Percentiles rank a stretch among this genome's conserved stretches.
Evolutionary conservation across 176 grass and related monocot genomes (phyloP).

Genomic region (Hordeum marinum): DNA sequence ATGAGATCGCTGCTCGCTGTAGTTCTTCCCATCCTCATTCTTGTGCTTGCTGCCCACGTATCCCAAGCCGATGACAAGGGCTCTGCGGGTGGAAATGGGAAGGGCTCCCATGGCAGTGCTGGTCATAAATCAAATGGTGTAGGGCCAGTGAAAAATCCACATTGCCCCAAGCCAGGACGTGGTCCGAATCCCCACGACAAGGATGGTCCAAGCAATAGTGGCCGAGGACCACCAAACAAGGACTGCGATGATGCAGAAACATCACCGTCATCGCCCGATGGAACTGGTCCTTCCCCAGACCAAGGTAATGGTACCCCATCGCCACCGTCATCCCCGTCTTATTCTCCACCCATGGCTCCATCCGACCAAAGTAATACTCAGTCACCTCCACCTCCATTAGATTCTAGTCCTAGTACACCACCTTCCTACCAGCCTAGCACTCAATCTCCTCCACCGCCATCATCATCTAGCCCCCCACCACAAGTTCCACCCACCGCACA

Average conservation of each 20-base stretch:
- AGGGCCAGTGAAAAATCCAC: conserved; percentile 34
- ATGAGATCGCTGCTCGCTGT: conserved; percentile 18
- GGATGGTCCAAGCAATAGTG: neutral
- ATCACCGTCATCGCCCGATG: neutral
- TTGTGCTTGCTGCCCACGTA: neutral
- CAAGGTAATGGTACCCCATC: conserved; percentile 17
- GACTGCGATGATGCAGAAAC: neutral
- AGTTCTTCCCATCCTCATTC: neutral
- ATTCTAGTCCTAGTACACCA: neutral
- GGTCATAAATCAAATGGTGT: neutral
- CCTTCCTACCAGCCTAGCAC: neutral
- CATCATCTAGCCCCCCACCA: neutral
- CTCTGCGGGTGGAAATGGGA: neutral
- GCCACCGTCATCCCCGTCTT: neutral
- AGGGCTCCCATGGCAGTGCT: neutral
- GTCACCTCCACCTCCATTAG: neutral
- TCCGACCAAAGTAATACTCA: neutral
- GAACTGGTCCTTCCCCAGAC: neutral
- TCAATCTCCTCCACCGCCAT: neutral
- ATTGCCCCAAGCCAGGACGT: conserved; percentile 31
- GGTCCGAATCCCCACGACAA: conserved; percentile 8
- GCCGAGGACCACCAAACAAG: neutral
- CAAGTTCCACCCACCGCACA: neutral
- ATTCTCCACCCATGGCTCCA: neutral
- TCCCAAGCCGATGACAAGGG: neutral